A percentile compares a stretch with the other conserved stretches of the same genome.
phyloP scores from a whole-genome alignment of 73 alveolate species.

The Uronychia binucleata region DNA sequence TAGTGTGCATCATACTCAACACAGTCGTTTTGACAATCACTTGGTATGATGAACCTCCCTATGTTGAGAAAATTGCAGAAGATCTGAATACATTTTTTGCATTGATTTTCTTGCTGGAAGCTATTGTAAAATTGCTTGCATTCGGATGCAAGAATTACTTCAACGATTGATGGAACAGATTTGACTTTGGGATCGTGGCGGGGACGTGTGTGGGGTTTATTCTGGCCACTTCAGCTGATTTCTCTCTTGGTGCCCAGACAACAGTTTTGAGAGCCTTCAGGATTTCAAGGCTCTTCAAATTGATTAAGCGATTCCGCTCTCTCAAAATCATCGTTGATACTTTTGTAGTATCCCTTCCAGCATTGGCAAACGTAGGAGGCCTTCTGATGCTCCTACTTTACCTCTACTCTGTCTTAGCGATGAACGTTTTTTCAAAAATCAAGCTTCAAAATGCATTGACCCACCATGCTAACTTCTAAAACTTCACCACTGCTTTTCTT shows the following conservation, averaged over 20 bases:
- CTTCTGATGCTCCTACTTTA: constrained; percentile 29
- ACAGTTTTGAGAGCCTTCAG: constrained; percentile 38
- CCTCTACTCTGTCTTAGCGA: constrained; percentile 39
- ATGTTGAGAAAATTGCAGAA: constrained; percentile 1
- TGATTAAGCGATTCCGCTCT: constrained; percentile 10
- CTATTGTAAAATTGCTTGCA: constrained; percentile 63
- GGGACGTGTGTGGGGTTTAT: constrained; percentile 17
- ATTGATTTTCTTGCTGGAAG: constrained; percentile 51
- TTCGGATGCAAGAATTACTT: constrained; percentile 35
- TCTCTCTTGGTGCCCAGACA: constrained; percentile 12
- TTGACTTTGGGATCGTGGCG: constrained; percentile 46
- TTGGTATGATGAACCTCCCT: constrained; percentile 6
- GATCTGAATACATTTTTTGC: constrained; percentile 19
- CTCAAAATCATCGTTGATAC: constrained; percentile 13
- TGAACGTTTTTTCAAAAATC: constrained; percentile 23
- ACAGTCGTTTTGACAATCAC: constrained; percentile 31
- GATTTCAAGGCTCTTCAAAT: constrained; percentile 19
- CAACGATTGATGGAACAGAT: constrained; percentile 52
- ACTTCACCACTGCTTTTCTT: constrained; percentile 17
- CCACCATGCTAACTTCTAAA: constrained; percentile 13
- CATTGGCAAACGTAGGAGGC: constrained; percentile 55
- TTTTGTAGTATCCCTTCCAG: constrained; percentile 43
- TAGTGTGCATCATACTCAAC: constrained; percentile 21
- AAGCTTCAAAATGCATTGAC: constrained; percentile 32
- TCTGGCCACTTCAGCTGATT: neutral